Evolutionary conservation across 176 grass and related monocot species (phyloP), one percentile per base, ranked within the genome.

Genomic region (Secale cereale): DNA sequence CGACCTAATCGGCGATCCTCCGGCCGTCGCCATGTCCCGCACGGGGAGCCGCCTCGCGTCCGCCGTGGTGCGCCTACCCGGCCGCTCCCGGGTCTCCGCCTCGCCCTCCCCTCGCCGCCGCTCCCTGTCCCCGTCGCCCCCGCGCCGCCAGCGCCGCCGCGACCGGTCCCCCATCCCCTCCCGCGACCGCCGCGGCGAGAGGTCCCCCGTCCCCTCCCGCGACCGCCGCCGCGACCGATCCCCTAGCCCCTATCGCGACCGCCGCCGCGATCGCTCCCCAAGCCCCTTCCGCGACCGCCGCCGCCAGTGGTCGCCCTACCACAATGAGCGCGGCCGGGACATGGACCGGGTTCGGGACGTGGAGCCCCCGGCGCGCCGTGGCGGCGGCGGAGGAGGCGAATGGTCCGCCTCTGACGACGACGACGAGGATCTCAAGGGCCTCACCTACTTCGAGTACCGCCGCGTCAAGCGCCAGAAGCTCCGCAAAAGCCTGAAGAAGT

Each of bases 391-490:
- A 0, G 78, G 69, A 1, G 85, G 66, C 32, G 54, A 65, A 7
- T 88, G 81, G 83, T 81, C 82, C 5, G 86, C 14, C 17, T 88
- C 79, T 36, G 91, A 86, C 40, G 83, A 88, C 10, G 83, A 86
- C 4, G 73, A 97, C 20, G 93, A 88, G 52, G 88, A 92, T 1
- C 90, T 97, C 78, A 95, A 96, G 80, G 97, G 97, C 27, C 82
- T 99, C 59, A 79, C 16, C 78, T 99, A 88, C 87, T 96, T 91
- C 61, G 97, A 99, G 40, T 99, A 89, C 78, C 90, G 92, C 81
- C 83, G 97, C 79, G 27, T 92, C 52, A 94, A 99, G 86, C 87
- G 92, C 65, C 81, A 97, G 88, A 94, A 99, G 78, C 77, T 94
- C 61, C 86, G 86, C 37, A 96, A 94, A 77, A 83, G 80, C 36